Percentiles rank a stretch among this genome's conserved stretches.
These are phyloP conservation scores for Sphaerostilbella broomeana DNA, from an alignment of 2,329 filamentous ascomycete genomes.

Conservation along the genomic window DNA sequence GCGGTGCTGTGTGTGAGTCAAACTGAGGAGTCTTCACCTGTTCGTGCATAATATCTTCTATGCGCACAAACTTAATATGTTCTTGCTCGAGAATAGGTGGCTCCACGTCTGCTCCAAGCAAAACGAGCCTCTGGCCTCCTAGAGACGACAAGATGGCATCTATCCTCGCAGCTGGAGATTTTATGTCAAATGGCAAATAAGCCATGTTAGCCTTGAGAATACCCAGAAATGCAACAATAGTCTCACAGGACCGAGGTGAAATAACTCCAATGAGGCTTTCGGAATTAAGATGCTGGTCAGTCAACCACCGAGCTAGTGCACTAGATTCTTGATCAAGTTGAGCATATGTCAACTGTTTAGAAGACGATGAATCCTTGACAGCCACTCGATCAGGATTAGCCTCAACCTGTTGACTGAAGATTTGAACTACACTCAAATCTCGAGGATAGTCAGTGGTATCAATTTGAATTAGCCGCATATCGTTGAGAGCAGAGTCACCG, in stretches of 20 bases:
- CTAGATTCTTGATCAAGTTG: slow-evolving; percentile 18
- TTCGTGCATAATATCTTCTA: slow-evolving; percentile 36
- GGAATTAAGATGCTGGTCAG: not conserved
- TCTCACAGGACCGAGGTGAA: slow-evolving; percentile 16
- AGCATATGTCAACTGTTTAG: slow-evolving; percentile 17
- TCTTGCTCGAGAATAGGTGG: slow-evolving; percentile 2
- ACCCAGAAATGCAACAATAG: slow-evolving; percentile 19
- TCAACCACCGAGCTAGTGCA: slow-evolving; percentile 15
- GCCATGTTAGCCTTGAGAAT: slow-evolving; percentile 23
- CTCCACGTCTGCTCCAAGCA: slow-evolving; percentile 11
- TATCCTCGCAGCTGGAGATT: slow-evolving; percentile 15
- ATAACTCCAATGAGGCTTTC: slow-evolving; percentile 18
- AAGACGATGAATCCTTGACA: slow-evolving; percentile 15
- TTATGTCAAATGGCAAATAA: slow-evolving; percentile 21
- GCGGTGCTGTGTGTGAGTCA: not conserved
- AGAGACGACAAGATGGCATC: slow-evolving; percentile 16
- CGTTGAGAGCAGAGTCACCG: slow-evolving; percentile 7
- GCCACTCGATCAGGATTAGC: slow-evolving; percentile 13
- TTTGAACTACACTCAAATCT: slow-evolving; percentile 18
- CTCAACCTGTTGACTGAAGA: slow-evolving; percentile 20
- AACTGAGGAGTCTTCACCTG: not conserved
- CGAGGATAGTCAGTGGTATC: slow-evolving; percentile 15
- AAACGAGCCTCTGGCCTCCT: slow-evolving; percentile 10
- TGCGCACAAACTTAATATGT: slow-evolving; percentile 11
- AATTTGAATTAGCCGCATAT: slow-evolving; percentile 16